Conservation (phyloP, 2,329 filamentous ascomycete genomes). For the Fusarium mundagurra region DNA sequence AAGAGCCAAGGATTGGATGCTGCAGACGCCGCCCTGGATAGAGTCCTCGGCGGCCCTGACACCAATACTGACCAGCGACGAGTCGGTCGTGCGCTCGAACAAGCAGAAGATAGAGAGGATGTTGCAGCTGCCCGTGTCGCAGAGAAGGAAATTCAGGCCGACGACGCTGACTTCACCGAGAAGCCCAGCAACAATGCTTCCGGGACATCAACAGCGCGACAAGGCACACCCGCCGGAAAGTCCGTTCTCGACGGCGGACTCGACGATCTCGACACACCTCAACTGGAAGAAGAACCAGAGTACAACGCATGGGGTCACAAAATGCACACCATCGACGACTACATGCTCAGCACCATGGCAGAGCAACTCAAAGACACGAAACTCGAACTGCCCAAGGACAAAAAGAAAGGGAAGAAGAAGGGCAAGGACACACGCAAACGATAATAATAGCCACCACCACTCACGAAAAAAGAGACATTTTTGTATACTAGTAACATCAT, state of each 20-base stretch:
- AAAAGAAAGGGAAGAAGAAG: slow-evolving; percentile 69
- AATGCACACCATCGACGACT: slow-evolving; percentile 75
- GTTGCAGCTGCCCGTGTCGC: slow-evolving; percentile 87
- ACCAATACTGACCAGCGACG: slow-evolving; percentile 69
- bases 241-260: slow-evolving; percentile 47
- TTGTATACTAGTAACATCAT: slow-evolving; percentile 27
- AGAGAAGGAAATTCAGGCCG: slow-evolving; percentile 87
- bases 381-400: slow-evolving; percentile 71
- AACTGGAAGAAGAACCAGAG: slow-evolving; percentile 56
- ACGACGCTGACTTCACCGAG: slow-evolving; percentile 86
- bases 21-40: slow-evolving; percentile 84
- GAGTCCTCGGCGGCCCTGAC: slow-evolving; percentile 76
- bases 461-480: neutral
- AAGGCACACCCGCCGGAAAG: slow-evolving; percentile 60
- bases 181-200: slow-evolving; percentile 59
- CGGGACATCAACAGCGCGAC: slow-evolving; percentile 60
- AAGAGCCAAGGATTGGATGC: slow-evolving; percentile 68
- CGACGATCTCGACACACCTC: slow-evolving; percentile 47
- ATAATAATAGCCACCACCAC: slow-evolving; percentile 36
- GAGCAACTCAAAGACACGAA: slow-evolving; percentile 67
- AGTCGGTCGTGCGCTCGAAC: slow-evolving; percentile 80
- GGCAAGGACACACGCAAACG: slow-evolving; percentile 67
- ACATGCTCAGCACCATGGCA: slow-evolving; percentile 76
- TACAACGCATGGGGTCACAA: slow-evolving; percentile 67
- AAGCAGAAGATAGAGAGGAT: slow-evolving; percentile 93